Evolutionary conservation across 2,329 filamentous ascomycete genomes (phyloP).

Genomic region (Diaporthe sp.): DNA sequence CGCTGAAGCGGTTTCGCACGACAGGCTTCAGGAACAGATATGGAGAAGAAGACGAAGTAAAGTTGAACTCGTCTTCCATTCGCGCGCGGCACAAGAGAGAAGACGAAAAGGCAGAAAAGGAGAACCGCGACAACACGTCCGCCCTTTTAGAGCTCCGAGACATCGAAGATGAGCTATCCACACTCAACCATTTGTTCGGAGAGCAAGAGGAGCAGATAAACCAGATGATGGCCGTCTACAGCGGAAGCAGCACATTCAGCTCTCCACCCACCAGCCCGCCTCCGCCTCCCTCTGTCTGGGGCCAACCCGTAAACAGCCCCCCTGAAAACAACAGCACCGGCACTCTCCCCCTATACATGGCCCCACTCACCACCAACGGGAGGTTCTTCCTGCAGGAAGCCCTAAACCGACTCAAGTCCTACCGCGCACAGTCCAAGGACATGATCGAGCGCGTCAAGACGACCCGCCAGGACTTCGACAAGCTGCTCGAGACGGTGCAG

Average conservation of each 20-base stretch:
- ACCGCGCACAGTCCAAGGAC: slow-evolving; percentile 22
- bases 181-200: slow-evolving; percentile 14
- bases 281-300: background rate
- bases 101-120: slow-evolving; percentile 43
- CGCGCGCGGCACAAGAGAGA: slow-evolving; percentile 56
- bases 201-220: slow-evolving; percentile 27
- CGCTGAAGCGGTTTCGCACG: slow-evolving; percentile 69
- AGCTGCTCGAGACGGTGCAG: slow-evolving; percentile 35
- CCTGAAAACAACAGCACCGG: background rate
- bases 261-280: background rate
- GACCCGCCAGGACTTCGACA: slow-evolving; percentile 32
- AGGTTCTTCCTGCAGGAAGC: slow-evolving; percentile 25
- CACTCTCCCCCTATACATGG: background rate
- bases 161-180: slow-evolving; percentile 36
- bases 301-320: background rate
- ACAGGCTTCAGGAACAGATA: slow-evolving; percentile 64
- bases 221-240: slow-evolving; percentile 18
- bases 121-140: slow-evolving; percentile 33
- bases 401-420: slow-evolving; percentile 1
- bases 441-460: slow-evolving; percentile 25
- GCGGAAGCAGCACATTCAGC: background rate
- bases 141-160: slow-evolving; percentile 36
- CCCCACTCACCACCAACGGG: slow-evolving; percentile 12
- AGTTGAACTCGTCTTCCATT: slow-evolving; percentile 56
- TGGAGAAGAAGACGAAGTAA: slow-evolving; percentile 53